These are phyloP conservation scores for Xylaria telfairii DNA, from an alignment of 495 filamentous ascomycete genomes.

Conservation along the genomic window DNA sequence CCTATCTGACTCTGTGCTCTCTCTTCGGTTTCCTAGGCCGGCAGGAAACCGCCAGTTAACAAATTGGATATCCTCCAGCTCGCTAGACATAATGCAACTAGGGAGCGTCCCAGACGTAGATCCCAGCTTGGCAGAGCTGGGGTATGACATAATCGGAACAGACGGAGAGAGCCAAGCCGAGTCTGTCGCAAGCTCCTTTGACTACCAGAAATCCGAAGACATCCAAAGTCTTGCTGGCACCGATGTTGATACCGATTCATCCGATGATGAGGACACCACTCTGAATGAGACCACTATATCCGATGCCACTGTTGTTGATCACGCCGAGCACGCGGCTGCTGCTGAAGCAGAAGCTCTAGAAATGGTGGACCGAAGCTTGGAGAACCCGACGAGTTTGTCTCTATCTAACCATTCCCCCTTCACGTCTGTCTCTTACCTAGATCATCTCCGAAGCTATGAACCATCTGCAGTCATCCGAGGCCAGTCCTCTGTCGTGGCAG, in stretches of 20 bases:
- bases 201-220: constrained; percentile 54
- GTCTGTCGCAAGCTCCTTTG: constrained; percentile 54
- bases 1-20: constrained; percentile 44
- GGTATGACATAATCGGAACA: constrained; percentile 62
- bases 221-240: constrained; percentile 58
- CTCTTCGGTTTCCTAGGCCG: constrained; percentile 57
- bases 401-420: constrained; percentile 30
- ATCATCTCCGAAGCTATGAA: constrained; percentile 24
- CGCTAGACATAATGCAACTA: constrained; percentile 55
- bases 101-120: constrained; percentile 48
- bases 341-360: constrained; percentile 42
- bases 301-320: constrained; percentile 37
- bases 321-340: constrained; percentile 38
- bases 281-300: constrained; percentile 27
- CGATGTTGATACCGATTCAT: constrained; percentile 45
- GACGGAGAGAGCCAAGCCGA: constrained; percentile 56
- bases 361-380: constrained; percentile 34
- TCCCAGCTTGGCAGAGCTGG: constrained; percentile 58
- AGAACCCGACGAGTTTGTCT: constrained; percentile 40
- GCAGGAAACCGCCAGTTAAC: constrained; percentile 55
- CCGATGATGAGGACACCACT: constrained; percentile 45
- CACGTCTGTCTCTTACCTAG: constrained; percentile 21
- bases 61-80: constrained; percentile 58
- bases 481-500: background rate
- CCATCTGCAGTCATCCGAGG: constrained; percentile 14